Conservation (phyloP, 2,329 filamentous ascomycete genomes). For the Raffaelea albimanens region DNA sequence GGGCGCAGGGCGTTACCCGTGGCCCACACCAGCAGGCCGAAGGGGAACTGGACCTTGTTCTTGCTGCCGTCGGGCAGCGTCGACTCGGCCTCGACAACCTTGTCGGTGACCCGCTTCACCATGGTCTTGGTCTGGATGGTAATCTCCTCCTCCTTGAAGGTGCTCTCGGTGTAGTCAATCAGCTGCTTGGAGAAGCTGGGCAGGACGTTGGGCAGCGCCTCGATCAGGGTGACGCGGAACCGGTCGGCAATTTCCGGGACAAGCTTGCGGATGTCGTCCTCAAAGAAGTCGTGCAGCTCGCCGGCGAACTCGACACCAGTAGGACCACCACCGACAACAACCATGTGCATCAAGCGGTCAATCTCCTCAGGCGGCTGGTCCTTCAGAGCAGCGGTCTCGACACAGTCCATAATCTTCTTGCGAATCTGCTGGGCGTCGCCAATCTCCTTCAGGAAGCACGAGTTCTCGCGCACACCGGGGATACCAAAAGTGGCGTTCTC, state of each 20-base stretch:
- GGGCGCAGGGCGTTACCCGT: constrained; percentile 91
- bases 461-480: constrained; percentile 87
- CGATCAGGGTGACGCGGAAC: constrained; percentile 95
- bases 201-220: constrained; percentile 91
- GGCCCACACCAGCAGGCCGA: constrained; percentile 94
- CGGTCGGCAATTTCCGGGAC: constrained; percentile 89
- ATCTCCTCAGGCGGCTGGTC: constrained; percentile 81
- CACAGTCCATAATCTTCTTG: constrained; percentile 99
- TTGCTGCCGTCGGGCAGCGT: constrained; percentile 78
- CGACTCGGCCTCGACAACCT: constrained; percentile 82
- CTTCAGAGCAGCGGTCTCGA: constrained; percentile 98
- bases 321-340: constrained; percentile 85
- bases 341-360: constrained; percentile 95
- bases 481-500: constrained; percentile 99
- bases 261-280: constrained; percentile 96
- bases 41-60: constrained; percentile 72
- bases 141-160: constrained; percentile 97
- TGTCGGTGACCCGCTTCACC: constrained; percentile 94
- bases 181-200: constrained; percentile 98
- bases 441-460: constrained; percentile 98
- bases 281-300: constrained; percentile 98
- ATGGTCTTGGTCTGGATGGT: constrained; percentile 97
- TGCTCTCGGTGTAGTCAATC: constrained; percentile 98
- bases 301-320: constrained; percentile 98
- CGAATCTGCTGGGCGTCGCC: constrained; percentile 91